Base-by-base conservation (phyloP, 768 basidiomycete species). In the Clitopilus hobsonii region DNA sequence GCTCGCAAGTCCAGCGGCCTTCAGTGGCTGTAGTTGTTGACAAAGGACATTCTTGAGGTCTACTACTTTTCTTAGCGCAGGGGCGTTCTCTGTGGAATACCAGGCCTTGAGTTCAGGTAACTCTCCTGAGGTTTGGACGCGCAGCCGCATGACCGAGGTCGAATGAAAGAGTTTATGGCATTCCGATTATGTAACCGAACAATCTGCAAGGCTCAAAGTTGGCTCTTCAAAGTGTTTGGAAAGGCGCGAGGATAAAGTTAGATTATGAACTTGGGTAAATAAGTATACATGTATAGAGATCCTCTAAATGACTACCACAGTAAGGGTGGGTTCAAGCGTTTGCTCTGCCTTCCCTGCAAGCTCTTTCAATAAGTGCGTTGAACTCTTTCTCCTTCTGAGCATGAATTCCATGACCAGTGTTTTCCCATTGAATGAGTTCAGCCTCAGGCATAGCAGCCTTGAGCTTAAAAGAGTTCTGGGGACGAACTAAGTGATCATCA, bases 361-460 rank as follows among this genome's bases (percentile, higher is more conserved):
- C 77, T 51, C 73, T 73, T 66, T 86, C 82, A 32, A 91, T 57
- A 11, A 88, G 62, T 8, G 61, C 65, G 60, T 88, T 86, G 62
- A 86, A 83, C 66, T 74, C 67, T 13, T 69, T 63, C 32, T 64
- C 65, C 16, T 71, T 58, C 63, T 91, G 90, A 1, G 62, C 57
- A 26, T 79, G 72, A 26, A 89, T 62, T 3, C 73, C 86, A 65
- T 91, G 91, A 0, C 89, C 90, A 0, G 83, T 83, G 1, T 71
- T 71, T 52, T 79, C 65, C 83, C 84, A 89, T 53, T 74, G 66
- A n/a, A 81, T 65, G 36, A 83, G 69, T 61, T 82, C 76, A 0
- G 79, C 74, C 58, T 83, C 81, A 0, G 82, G 80, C 87, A 91
- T 91, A 32, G 70, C 61, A 8, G 65, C 65, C 64, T 83, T 82